A percentile compares a stretch with the other conserved stretches of the same genome.
These are phyloP conservation scores for Raffaelea arxii DNA, from an alignment of 2,329 filamentous ascomycete species.

Conservation along the genomic window DNA sequence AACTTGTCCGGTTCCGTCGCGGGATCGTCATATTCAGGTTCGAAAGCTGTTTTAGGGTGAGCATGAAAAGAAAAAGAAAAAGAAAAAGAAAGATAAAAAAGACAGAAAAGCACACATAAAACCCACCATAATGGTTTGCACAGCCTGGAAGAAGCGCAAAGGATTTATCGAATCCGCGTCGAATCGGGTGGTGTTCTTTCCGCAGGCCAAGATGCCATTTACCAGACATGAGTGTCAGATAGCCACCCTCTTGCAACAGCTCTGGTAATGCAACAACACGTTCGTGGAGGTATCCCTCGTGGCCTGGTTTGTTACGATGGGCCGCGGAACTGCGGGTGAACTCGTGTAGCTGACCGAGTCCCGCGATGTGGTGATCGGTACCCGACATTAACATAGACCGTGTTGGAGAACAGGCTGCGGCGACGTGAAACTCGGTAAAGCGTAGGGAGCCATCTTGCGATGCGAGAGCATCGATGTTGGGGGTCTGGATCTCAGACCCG, in stretches of 20 bases:
- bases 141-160: constrained; percentile 53
- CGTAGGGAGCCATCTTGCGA: constrained; percentile 33
- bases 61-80: too few relatives aligned
- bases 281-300: constrained; percentile 55
- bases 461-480: constrained; percentile 19
- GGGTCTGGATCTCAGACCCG: constrained; percentile 22
- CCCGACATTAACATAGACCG: constrained; percentile 58
- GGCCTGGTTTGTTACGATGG: constrained; percentile 37
- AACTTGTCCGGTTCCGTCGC: constrained; percentile 26
- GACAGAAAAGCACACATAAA: too few relatives aligned
- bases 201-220: constrained; percentile 53
- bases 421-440: constrained; percentile 55
- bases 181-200: constrained; percentile 32
- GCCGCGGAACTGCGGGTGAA: constrained; percentile 21
- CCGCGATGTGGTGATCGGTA: constrained; percentile 49
- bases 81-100: background rate
- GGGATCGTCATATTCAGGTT: constrained; percentile 27
- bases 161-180: constrained; percentile 47
- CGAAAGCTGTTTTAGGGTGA: too few relatives aligned
- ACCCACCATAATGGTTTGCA: constrained; percentile 34
- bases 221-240: constrained; percentile 50
- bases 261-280: constrained; percentile 49
- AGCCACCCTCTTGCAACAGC: constrained; percentile 46
- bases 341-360: constrained; percentile 48
- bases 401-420: constrained; percentile 54